Percentiles rank a stretch among this genome's conserved stretches.
These are phyloP conservation scores for Clonostachys byssicola DNA, from an alignment of 2,329 filamentous ascomycete genomes.

Conservation along the genomic window DNA sequence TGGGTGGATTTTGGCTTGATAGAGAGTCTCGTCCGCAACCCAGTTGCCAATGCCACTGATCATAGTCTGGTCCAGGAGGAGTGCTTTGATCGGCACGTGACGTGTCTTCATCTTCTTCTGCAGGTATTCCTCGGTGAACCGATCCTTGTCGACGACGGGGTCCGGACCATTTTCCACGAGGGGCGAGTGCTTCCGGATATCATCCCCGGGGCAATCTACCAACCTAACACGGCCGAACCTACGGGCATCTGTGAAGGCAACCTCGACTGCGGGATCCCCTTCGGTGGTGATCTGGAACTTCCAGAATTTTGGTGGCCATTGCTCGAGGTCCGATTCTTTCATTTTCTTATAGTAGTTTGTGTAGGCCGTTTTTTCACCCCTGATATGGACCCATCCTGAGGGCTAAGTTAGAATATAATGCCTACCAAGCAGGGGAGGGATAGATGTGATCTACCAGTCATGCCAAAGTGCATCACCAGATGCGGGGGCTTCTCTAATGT, in stretches of 20 bases:
- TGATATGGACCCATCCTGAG: slow-evolving; percentile 81
- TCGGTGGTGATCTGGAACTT: slow-evolving; percentile 76
- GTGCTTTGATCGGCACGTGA: slow-evolving; percentile 82
- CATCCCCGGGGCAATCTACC: slow-evolving; percentile 71
- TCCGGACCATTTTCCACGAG: slow-evolving; percentile 92
- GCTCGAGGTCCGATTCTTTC: slow-evolving; percentile 48
- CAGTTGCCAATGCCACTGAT: slow-evolving; percentile 95
- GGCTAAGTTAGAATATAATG: slow-evolving; percentile 3
- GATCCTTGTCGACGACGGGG: slow-evolving; percentile 76
- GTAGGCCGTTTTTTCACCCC: slow-evolving; percentile 71
- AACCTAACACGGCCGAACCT: slow-evolving; percentile 76
- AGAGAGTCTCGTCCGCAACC: slow-evolving; percentile 94
- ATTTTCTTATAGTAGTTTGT: slow-evolving; percentile 77
- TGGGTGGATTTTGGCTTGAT: slow-evolving; percentile 83
- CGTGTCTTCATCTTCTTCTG: slow-evolving; percentile 66
- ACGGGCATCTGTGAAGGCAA: slow-evolving; percentile 81
- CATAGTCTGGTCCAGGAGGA: slow-evolving; percentile 81
- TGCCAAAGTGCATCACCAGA: slow-evolving; percentile 83
- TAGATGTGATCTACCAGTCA: slow-evolving; percentile 42
- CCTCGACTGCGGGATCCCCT: slow-evolving; percentile 46
- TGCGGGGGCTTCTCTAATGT: slow-evolving; percentile 73
- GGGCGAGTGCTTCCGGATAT: slow-evolving; percentile 73
- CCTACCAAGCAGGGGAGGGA: background rate
- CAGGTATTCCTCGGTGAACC: slow-evolving; percentile 75
- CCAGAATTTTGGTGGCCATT: slow-evolving; percentile 87